A percentile compares a stretch with the other conserved stretches of the same genome.
Evolutionary conservation across 2,329 filamentous ascomycete species (phyloP).

Genomic region (Nemania diffusa): DNA sequence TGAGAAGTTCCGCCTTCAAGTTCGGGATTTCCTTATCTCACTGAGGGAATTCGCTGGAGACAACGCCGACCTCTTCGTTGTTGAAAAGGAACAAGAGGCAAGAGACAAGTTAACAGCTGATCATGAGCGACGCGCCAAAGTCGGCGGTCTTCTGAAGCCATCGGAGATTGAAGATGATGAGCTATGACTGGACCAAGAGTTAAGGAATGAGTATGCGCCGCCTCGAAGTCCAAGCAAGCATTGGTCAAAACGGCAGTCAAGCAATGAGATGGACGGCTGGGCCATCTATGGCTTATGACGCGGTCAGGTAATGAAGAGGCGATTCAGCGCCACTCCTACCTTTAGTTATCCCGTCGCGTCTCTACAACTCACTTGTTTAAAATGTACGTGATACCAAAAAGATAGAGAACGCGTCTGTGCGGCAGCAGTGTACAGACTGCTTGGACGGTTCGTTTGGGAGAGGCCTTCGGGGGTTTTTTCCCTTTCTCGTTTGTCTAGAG

Average conservation of each 20-base stretch:
- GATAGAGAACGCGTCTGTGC: slow-evolving; percentile 36
- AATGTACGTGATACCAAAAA: slow-evolving; percentile 43
- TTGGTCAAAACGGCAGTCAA: slow-evolving; percentile 33
- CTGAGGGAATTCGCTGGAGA: slow-evolving; percentile 97
- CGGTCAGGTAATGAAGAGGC: slow-evolving; percentile 33
- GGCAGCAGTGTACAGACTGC: slow-evolving; percentile 24
- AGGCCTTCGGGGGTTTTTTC: slow-evolving; percentile 17
- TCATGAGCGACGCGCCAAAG: slow-evolving; percentile 90
- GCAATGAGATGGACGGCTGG: slow-evolving; percentile 48
- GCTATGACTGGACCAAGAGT: slow-evolving; percentile 82
- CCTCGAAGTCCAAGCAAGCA: slow-evolving; percentile 48
- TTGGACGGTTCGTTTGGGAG: slow-evolving; percentile 31
- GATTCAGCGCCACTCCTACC: slow-evolving; percentile 28
- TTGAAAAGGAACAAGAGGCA: slow-evolving; percentile 93
- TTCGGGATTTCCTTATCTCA: slow-evolving; percentile 97
- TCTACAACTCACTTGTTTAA: slow-evolving; percentile 37
- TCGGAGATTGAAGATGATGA: slow-evolving; percentile 95
- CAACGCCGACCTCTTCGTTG: slow-evolving; percentile 91
- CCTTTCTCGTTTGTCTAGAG: slow-evolving; percentile 38
- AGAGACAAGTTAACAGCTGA: slow-evolving; percentile 87
- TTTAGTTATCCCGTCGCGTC: slow-evolving; percentile 31
- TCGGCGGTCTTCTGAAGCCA: slow-evolving; percentile 94
- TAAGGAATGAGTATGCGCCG: slow-evolving; percentile 69
- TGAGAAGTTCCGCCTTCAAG: slow-evolving; percentile 92
- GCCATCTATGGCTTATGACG: slow-evolving; percentile 53